These are phyloP conservation scores for Capsicum baccatum DNA, from an alignment of 257 asterid genomes.

Conservation along the genomic window DNA sequence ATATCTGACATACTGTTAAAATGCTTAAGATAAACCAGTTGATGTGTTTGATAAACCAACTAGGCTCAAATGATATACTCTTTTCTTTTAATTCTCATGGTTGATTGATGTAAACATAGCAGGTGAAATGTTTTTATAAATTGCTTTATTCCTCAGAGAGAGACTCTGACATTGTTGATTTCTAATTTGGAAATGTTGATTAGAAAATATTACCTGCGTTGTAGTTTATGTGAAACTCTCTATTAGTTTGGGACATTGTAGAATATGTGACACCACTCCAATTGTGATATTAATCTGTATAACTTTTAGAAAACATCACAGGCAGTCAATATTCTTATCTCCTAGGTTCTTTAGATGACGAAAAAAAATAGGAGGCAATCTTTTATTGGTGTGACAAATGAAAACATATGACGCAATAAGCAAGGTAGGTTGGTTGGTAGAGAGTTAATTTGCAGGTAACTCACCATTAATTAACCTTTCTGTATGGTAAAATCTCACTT, in stretches of 20 bases:
- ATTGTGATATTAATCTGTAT: background rate
- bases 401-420: background rate
- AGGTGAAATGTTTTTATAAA: background rate
- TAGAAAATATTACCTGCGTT: background rate
- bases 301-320: background rate
- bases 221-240: background rate
- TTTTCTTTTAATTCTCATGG: background rate
- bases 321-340: background rate
- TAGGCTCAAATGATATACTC: background rate
- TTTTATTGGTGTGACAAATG: background rate
- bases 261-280: background rate
- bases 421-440: background rate
- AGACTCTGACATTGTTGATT: background rate
- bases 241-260: background rate
- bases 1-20: background rate
- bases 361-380: background rate
- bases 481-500: background rate
- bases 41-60: slow-evolving; percentile 24
- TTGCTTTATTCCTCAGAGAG: background rate
- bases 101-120: background rate
- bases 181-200: background rate
- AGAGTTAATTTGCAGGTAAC: background rate
- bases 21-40: slow-evolving; percentile 18
- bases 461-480: background rate
- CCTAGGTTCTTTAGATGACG: background rate